These are phyloP conservation scores for Phytophthora boehmeriae DNA, from an alignment of 352 stramenopile species.

Conservation along the genomic window DNA sequence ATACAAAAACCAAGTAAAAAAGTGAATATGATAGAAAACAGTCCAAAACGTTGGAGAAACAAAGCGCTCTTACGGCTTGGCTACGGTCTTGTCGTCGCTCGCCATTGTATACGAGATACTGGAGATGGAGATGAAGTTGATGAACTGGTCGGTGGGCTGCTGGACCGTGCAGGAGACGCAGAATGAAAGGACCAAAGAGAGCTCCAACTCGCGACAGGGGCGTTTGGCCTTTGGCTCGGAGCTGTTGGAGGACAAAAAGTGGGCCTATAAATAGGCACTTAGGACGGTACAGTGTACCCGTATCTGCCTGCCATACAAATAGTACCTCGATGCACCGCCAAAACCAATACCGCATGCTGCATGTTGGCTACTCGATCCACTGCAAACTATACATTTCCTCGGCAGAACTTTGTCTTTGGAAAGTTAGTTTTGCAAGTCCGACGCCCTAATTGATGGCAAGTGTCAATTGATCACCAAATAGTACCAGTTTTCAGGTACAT, in stretches of 20 bases:
- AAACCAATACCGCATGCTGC: too few species aligned
- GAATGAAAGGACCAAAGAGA: conserved; percentile 10
- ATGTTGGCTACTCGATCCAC: too few species aligned
- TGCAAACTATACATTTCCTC: too few species aligned
- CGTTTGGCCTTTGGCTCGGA: conserved; percentile 7
- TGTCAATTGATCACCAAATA: too few species aligned
- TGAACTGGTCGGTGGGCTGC: conserved; percentile 7
- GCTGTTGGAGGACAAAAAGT: conserved; percentile 28
- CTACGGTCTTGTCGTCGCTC: conserved; percentile 39
- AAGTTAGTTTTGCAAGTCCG: too few species aligned
- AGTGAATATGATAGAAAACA: neutral
- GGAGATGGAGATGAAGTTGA: neutral
- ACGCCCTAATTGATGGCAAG: too few species aligned
- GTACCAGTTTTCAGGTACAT: too few species aligned
- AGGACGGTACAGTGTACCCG: conserved; percentile 14
- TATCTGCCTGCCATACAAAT: neutral
- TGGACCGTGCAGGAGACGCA: conserved; percentile 21
- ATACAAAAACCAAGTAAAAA: conserved; percentile 11
- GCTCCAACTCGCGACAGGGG: neutral
- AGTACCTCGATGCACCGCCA: too few species aligned
- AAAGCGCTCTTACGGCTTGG: conserved; percentile 42
- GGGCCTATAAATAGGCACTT: conserved; percentile 22
- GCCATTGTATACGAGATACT: conserved; percentile 32
- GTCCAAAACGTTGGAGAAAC: neutral
- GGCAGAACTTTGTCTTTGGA: too few species aligned